These are phyloP conservation scores for Skeletonema potamos DNA, from an alignment of 108 stramenopile genomes.

Conservation along the genomic window DNA sequence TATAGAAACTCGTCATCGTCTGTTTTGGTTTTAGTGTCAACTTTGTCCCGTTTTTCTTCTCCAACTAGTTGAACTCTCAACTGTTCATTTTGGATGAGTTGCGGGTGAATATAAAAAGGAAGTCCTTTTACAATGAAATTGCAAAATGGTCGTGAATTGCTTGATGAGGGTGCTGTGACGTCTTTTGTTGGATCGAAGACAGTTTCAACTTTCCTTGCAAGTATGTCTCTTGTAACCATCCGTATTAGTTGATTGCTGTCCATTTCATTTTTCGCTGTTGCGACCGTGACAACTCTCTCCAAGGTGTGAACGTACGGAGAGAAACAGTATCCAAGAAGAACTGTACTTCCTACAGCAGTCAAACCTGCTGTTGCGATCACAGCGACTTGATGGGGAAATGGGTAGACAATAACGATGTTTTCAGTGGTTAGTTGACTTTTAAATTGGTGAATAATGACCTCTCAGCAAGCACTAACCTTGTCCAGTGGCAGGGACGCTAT, in stretches of 20 bases:
- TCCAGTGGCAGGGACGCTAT: conserved; percentile 59
- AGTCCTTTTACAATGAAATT: conserved; percentile 73
- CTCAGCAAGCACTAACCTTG: no score
- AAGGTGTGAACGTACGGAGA: conserved; percentile 76
- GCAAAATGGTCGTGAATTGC: conserved; percentile 73
- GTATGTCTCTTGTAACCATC: conserved; percentile 67
- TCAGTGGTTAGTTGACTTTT: no score
- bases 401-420: no score
- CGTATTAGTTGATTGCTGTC: conserved; percentile 25
- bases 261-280: not conserved
- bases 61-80: conserved; percentile 55
- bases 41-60: conserved; percentile 19
- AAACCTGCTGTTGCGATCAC: conserved; percentile 65
- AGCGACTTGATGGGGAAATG: no score
- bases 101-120: conserved; percentile 78
- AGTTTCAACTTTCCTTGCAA: conserved; percentile 58
- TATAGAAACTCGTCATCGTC: conserved; percentile 58
- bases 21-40: conserved; percentile 19
- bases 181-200: conserved; percentile 74
- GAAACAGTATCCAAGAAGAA: conserved; percentile 80
- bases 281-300: conserved; percentile 36
- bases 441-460: no score
- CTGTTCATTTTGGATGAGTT: conserved; percentile 51
- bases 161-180: conserved; percentile 49
- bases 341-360: conserved; percentile 69